Percentiles rank a stretch among this genome's conserved stretches.
Conservation (phyloP, 371 early-diverging fungal genomes). For the Mortierella sp. region DNA sequence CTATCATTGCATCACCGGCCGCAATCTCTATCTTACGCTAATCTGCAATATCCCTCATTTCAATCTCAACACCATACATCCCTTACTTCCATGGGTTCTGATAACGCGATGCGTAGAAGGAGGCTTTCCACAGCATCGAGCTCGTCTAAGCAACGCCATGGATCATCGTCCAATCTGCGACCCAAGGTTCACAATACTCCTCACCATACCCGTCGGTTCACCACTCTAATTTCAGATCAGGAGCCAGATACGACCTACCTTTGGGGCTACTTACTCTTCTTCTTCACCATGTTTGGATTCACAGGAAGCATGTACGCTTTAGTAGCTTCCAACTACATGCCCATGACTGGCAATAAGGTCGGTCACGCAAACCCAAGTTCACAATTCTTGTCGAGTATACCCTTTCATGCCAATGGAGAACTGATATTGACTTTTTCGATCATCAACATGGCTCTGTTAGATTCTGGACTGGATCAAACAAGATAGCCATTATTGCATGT, state of each 20-base stretch:
- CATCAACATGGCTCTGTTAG: constrained; percentile 27
- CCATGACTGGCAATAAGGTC: constrained; percentile 73
- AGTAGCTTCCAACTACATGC: constrained; percentile 78
- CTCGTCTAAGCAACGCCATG: constrained; percentile 19
- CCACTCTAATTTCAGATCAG: constrained; percentile 60
- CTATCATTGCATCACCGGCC: constrained; percentile 15
- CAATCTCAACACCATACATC: constrained; percentile 12
- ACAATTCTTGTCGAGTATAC: not conserved
- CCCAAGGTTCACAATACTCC: constrained; percentile 44
- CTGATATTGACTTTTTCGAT: no score
- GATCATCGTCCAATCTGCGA: constrained; percentile 16
- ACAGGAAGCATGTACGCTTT: constrained; percentile 72
- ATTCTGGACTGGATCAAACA: constrained; percentile 78
- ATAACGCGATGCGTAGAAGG: constrained; percentile 23
- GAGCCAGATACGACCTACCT: constrained; percentile 78
- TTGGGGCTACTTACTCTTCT: constrained; percentile 77
- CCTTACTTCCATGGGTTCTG: constrained; percentile 6
- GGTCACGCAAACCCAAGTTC: not conserved
- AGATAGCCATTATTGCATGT: constrained; percentile 87
- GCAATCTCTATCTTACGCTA: constrained; percentile 16
- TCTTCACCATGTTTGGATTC: constrained; percentile 69
- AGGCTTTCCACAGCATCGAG: constrained; percentile 26
- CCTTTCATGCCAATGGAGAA: no score
- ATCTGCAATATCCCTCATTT: constrained; percentile 15
- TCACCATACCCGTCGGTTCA: constrained; percentile 64